Evolutionary conservation across 352 stramenopile species (phyloP).

Genomic region (Globisporangium polare): DNA sequence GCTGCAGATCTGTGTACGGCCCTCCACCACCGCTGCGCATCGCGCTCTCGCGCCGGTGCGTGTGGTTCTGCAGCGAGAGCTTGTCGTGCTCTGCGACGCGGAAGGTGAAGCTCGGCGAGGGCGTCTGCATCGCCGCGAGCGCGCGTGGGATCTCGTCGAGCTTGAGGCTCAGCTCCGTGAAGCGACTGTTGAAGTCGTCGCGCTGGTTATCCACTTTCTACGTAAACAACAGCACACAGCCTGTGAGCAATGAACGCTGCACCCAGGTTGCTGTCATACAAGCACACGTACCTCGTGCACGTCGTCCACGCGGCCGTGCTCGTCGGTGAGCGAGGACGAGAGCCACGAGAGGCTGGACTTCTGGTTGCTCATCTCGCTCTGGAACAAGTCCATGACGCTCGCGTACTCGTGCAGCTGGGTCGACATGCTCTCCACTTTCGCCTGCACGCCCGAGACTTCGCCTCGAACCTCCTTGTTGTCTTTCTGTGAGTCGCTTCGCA

Average conservation of each 20-base stretch:
- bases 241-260: too few relatives aligned
- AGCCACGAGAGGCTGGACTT: constrained; percentile 41
- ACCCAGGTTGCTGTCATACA: not conserved
- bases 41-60: constrained; percentile 24
- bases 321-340: constrained; percentile 44
- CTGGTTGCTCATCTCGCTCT: constrained; percentile 59
- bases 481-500: constrained; percentile 34
- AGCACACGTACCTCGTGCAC: constrained; percentile 39
- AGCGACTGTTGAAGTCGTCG: constrained; percentile 56
- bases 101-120: constrained; percentile 43
- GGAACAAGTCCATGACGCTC: constrained; percentile 57
- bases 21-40: constrained; percentile 19
- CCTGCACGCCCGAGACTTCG: constrained; percentile 42
- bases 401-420: constrained; percentile 55
- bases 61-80: constrained; percentile 47
- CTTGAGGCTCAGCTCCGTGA: constrained; percentile 56
- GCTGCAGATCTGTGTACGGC: constrained; percentile 60
- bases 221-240: not conserved
- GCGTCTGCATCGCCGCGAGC: constrained; percentile 41
- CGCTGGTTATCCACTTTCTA: constrained; percentile 73
- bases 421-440: constrained; percentile 42
- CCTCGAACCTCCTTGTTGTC: constrained; percentile 39
- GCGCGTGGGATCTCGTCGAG: constrained; percentile 56
- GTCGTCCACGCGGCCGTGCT: constrained; percentile 36
- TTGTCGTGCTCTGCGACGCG: constrained; percentile 40